Evolutionary conservation across 148 eudicot genomes (phyloP), one percentile per base, ranked within the genome.

Genomic region (Rheum nobile): DNA sequence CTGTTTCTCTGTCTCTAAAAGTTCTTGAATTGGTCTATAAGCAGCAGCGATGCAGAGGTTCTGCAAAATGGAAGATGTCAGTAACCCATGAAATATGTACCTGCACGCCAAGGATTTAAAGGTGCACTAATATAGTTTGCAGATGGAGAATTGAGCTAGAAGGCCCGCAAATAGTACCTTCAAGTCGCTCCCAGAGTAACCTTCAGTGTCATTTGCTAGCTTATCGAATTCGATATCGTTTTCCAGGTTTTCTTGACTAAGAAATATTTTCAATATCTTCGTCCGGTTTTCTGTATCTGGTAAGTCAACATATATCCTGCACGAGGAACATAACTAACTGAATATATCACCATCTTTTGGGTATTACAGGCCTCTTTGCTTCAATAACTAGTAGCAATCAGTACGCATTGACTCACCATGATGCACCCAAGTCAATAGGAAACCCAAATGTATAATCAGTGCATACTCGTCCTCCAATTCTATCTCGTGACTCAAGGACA

Each of bases 11-110:
- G 86, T 77, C 74, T 91, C 96, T 80, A 94, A 77, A 44, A 94
- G 90, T 85, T 91, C 98, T 82, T 94, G 96, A 34, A 94, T 97
- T 74, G 98, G 98, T 83, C 97, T 87, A 82, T 94, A 91, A 52
- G n/a, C n/a, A n/a, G n/a, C n/a, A n/a, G n/a, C n/a, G n/a, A n/a
- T n/a, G n/a, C n/a, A n/a, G n/a, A n/a, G n/a, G n/a, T n/a, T n/a
- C n/a, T n/a, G n/a, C n/a, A n/a, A n/a, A n/a, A n/a, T n/a, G n/a
- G n/a, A n/a, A 0, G 69, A 70, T 17, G 48, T 65, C 32, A 7
- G 71, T 74, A 26, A 10, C 65, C 31, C 14, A 57, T 57, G 8
- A 24, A 21, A 57, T 57, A 32, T 26, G 65, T 26, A 57, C 14
- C 4, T 2, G 5, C 32, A 26, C 11, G 3, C 32, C 31, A 46